Evolutionary conservation across 306 rosid genomes (phyloP).

Genomic region (Vigna reflexopilosa): DNA sequence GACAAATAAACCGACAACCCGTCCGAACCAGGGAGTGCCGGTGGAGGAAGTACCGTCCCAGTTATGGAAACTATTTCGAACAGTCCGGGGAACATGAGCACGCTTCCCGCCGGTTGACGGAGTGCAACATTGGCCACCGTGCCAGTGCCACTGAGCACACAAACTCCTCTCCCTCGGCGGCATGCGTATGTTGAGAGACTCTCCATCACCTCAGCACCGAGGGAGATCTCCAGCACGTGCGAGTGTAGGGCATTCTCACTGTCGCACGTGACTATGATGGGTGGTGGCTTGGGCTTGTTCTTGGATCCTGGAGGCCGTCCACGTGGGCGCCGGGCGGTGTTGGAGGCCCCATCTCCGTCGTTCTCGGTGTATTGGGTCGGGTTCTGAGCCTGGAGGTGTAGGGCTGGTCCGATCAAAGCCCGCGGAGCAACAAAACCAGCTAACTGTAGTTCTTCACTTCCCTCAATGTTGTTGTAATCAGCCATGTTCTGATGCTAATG

Average conservation of each 20-base stretch:
- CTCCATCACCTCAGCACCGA: constrained; percentile 55
- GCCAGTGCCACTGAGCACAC: constrained; percentile 61
- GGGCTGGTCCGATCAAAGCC: not conserved
- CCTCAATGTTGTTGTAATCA: not conserved
- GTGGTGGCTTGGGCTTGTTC: constrained; percentile 8
- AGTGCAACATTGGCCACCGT: constrained; percentile 53
- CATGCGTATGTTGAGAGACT: constrained; percentile 55
- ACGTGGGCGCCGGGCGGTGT: constrained; percentile 42
- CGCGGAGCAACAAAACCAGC: not conserved
- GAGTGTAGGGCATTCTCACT: constrained; percentile 54
- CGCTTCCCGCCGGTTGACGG: constrained; percentile 51
- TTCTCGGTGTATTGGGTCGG: not conserved
- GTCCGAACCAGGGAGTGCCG: constrained; percentile 54
- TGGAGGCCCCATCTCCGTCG: not conserved
- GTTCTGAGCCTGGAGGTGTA: constrained; percentile 21
- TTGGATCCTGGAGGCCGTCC: constrained; percentile 68
- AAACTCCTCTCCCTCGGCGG: constrained; percentile 55
- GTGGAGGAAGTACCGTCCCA: constrained; percentile 67
- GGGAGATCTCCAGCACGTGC: constrained; percentile 61
- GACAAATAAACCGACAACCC: constrained; percentile 63
- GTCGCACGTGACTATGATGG: constrained; percentile 54
- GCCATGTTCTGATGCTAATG: not conserved
- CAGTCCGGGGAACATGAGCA: constrained; percentile 58
- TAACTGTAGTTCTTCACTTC: not conserved
- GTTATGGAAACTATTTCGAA: constrained; percentile 64